A percentile compares a stretch with the other conserved stretches of the same genome.
Evolutionary conservation across 2,329 filamentous ascomycete genomes (phyloP).

Genomic region (Cadophora gregata): DNA sequence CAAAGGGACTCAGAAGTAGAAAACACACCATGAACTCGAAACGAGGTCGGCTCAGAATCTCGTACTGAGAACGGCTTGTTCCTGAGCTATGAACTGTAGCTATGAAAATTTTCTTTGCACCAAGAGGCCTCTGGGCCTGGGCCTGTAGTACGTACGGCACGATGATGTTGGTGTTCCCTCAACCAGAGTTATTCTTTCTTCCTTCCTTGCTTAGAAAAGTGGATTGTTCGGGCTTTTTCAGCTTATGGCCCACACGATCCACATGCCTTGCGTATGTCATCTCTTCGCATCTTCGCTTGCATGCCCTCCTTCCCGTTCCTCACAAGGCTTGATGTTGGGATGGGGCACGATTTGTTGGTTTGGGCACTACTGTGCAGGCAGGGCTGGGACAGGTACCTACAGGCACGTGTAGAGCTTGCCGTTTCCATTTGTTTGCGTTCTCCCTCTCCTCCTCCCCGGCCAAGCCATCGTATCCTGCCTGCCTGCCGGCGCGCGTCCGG

Average conservation of each 20-base stretch:
- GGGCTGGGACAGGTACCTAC: too few relatives aligned
- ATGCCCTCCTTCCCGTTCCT: slow-evolving; percentile 14
- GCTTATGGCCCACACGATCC: neutral
- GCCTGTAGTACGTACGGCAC: neutral
- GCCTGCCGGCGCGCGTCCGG: neutral
- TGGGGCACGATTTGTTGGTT: too few relatives aligned
- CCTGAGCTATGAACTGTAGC: neutral
- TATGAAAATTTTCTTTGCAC: neutral
- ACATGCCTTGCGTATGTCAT: neutral
- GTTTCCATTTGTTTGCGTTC: neutral
- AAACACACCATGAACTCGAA: neutral
- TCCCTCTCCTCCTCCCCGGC: neutral
- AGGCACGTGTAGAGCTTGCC: slow-evolving; percentile 5
- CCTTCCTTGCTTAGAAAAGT: neutral
- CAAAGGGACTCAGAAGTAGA: neutral
- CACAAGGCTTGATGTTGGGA: slow-evolving; percentile 1
- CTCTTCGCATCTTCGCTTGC: slow-evolving; percentile 11
- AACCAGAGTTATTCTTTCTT: neutral
- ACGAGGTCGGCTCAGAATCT: neutral
- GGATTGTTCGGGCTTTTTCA: neutral
- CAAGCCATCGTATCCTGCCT: slow-evolving; percentile 2
- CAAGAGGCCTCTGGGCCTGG: too few relatives aligned
- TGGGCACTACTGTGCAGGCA: too few relatives aligned
- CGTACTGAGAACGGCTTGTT: neutral
- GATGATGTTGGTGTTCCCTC: neutral